Evolutionary conservation across 257 asterid species (phyloP).

Genomic region (Fraxinus quadrangulata): DNA sequence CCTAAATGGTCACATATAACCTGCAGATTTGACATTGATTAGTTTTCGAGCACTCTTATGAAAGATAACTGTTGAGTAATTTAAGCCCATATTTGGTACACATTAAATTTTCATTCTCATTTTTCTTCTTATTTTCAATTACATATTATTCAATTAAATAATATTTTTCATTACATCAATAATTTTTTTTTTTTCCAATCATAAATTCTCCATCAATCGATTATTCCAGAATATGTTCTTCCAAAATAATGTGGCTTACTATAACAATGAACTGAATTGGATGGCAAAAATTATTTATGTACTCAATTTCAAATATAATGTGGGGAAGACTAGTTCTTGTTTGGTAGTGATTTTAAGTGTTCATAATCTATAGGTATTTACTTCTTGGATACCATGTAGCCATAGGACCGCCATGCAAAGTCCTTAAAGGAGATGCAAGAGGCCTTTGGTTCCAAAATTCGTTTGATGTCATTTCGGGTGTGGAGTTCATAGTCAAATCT

Average conservation of each 20-base stretch:
- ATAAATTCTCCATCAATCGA: too few species aligned
- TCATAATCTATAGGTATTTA: conserved; percentile 66
- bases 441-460: conserved; percentile 78
- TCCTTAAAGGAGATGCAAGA: conserved; percentile 82
- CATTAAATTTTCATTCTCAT: too few species aligned
- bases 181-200: too few species aligned
- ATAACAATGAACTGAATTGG: neutral
- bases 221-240: too few species aligned
- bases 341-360: too few species aligned
- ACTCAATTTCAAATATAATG: neutral
- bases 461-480: conserved; percentile 70
- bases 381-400: conserved; percentile 77
- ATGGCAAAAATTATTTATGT: neutral
- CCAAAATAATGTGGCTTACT: too few species aligned
- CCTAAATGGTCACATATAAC: conserved; percentile 79
- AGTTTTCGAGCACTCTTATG: neutral
- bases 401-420: conserved; percentile 81
- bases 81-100: too few species aligned
- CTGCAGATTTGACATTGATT: conserved; percentile 25
- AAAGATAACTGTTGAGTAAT: neutral
- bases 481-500: conserved; percentile 75
- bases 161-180: too few species aligned
- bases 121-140: too few species aligned
- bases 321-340: neutral
- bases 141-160: too few species aligned